Base-by-base conservation (phyloP, 1,284 basidiomycete genomes). In the Sporisorium reilianum region DNA sequence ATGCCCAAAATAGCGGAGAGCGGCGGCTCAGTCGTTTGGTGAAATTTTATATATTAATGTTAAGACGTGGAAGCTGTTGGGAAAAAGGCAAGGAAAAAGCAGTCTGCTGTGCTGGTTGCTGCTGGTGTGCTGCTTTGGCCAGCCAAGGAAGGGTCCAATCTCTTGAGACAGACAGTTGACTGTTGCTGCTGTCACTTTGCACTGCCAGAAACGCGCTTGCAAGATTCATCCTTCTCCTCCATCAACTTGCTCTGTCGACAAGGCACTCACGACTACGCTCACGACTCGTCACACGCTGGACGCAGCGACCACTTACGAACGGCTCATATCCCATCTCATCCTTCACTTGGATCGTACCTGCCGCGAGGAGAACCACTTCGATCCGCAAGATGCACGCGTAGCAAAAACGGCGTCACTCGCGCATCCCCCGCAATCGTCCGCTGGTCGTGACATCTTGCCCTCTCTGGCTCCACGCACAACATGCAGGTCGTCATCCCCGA, bases 401-500 rank as follows among this genome's bases (percentile, higher is more conserved):
- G 18, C 41, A 3, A 7, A 32, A 12, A 23, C 16, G 10, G 18
- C 30, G 12, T 36, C 2, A 3, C 32, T 51, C 32, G 34, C 38
- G 14, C 49, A 18, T 32, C 16, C 26, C 18, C 6, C 14, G 26
- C 14, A 34, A 25, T 18, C 53, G 32, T 32, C 42, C 42, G 26
- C 52, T 32, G 41, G 28, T 32, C 28, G 20, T 20, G 53, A 26
- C 36, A 10, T 14, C 30, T 16, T 5, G 16, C 36, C 36, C 12
- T 34, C 6, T n/a, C 50, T 12, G 36, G 2, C 14, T 32, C 9
- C 25, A n/a, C 10, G 2, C 10, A 26, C 55, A 58, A 34, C n/a
- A 75, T 75, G 69, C 81, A 83, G 70, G 80, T 83, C 42, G 75
- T 80, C 38, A 82, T 83, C 23, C 82, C 82, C 1, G 82, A 83